Base-by-base conservation (phyloP, 208 protist genomes). In the Acanthamoeba triangularis region DNA sequence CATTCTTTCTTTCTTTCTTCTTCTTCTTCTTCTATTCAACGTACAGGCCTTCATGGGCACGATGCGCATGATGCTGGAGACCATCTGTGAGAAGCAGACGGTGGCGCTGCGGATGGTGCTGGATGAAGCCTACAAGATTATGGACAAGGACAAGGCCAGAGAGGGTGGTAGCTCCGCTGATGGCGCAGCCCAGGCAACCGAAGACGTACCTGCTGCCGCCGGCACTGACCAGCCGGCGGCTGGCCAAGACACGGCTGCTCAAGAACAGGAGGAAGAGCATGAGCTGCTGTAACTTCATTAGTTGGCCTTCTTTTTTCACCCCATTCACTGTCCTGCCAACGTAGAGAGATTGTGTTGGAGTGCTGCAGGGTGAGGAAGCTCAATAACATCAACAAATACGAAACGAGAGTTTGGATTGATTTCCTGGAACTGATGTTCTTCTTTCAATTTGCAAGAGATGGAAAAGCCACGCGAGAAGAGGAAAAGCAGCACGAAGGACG, bases 61-160 rank as follows among this genome's bases (percentile, higher is more conserved):
- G 30, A 90, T 90, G 52, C 82, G 54, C n/a, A 56, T 35, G 30
- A 90, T 90, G 82, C 44, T 67, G 28, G 82, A 90, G 30, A 65
- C 52, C n/a, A 63, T 90, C 54, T 90, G 82, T 49, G 82, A 90
- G 52, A 90, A 90, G 52, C 82, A 90, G 54, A 56, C 44, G 33
- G 20, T 90, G 49, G 82, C 82, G 41, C 37, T 90, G 82, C 82
- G 82, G 44, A 67, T 65, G 52, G 82, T 90, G 52, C 30, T 90
- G 20, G 54, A 65, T 14, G 82, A 90, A 49, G 82, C 54, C 52
- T 67, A 90, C 49, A 80, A 80, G 72, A 47, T 80, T 5, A 3
- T 80, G 72, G 14, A 80, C 72, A 41, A 47, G 72, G 72, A 80
- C 7, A 41, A 80, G 72, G 35, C 35, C 72, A 80, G 37, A 25